Evolutionary conservation across 768 basidiomycete species (phyloP).

Genomic region (Rhizopogon vinicolor): DNA sequence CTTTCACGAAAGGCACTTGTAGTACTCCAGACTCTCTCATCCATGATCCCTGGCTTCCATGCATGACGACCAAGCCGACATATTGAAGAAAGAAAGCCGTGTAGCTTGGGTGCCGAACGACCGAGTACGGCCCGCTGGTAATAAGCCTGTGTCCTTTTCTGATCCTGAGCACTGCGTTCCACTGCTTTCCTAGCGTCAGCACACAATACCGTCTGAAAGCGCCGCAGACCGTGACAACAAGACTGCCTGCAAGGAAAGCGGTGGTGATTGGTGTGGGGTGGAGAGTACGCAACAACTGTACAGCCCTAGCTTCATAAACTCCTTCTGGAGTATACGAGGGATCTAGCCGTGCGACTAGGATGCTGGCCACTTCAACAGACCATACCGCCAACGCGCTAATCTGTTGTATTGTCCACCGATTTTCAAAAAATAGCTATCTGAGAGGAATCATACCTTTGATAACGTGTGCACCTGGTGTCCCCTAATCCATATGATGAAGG

Average conservation of each 20-base stretch:
- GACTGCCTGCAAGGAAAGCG: constrained; percentile 9
- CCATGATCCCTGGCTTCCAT: neutral
- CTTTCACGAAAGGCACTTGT: neutral
- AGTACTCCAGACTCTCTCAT: neutral
- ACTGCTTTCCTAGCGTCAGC: constrained; percentile 8
- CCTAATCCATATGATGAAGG: no score
- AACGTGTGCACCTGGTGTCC: no score
- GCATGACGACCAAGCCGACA: neutral
- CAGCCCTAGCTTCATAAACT: no score
- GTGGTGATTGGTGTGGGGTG: neutral
- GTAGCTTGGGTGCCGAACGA: constrained; percentile 19
- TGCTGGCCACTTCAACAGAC: no score
- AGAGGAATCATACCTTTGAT: no score
- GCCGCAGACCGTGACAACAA: neutral
- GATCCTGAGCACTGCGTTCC: constrained; percentile 9
- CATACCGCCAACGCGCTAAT: neutral
- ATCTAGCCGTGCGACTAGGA: no score
- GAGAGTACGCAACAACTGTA: no score
- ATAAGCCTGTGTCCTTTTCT: constrained; percentile 8
- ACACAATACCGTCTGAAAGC: constrained; percentile 9
- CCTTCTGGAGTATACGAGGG: no score
- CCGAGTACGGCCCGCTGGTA: constrained; percentile 10
- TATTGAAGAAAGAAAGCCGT: neutral
- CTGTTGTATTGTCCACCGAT: no score
- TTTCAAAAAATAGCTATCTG: no score